A percentile compares a stretch with the other conserved stretches of the same genome.
phyloP scores from a whole-genome alignment of 2,329 filamentous ascomycete species.

The Paraphoma chrysanthemicola region DNA sequence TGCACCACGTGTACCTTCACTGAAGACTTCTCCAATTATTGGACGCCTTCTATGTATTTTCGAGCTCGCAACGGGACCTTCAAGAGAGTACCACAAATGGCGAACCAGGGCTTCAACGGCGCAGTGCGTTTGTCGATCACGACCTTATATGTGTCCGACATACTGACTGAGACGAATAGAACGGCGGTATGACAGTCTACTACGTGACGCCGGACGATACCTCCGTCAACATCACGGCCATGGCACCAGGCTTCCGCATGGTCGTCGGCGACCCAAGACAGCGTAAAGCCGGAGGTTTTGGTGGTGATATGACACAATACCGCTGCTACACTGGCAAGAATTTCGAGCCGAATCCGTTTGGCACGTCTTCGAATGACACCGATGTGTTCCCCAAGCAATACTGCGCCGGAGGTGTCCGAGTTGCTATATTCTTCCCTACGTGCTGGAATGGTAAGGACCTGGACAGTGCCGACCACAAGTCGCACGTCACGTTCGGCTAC shows the following conservation, averaged over 20 bases:
- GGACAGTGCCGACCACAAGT: constrained; percentile 54
- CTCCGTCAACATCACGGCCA: constrained; percentile 20
- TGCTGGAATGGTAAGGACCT: constrained; percentile 42
- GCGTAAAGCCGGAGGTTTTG: constrained; percentile 2
- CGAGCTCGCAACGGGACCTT: constrained; percentile 13
- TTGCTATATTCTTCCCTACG: constrained; percentile 44
- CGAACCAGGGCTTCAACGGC: constrained; percentile 10
- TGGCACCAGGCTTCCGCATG: constrained; percentile 26
- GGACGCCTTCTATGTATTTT: constrained; percentile 22
- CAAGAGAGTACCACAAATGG: constrained; percentile 18
- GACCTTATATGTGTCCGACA: background rate
- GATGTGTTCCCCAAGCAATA: background rate
- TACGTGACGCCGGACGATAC: constrained; percentile 23
- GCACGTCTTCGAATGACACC: background rate
- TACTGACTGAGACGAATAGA: background rate
- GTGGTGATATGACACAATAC: constrained; percentile 4
- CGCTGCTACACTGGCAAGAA: constrained; percentile 5
- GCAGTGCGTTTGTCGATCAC: background rate
- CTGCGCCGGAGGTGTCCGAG: background rate
- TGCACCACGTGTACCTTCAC: constrained; percentile 27
- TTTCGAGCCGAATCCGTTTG: constrained; percentile 1
- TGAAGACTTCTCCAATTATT: constrained; percentile 25
- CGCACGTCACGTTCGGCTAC: constrained; percentile 53
- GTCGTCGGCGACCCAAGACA: constrained; percentile 19
- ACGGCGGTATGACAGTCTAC: constrained; percentile 26